Percentiles rank a stretch among this genome's conserved stretches.
Evolutionary conservation across 202 grass and related monocot species (phyloP).

Genomic region (Elaeis oleifera): DNA sequence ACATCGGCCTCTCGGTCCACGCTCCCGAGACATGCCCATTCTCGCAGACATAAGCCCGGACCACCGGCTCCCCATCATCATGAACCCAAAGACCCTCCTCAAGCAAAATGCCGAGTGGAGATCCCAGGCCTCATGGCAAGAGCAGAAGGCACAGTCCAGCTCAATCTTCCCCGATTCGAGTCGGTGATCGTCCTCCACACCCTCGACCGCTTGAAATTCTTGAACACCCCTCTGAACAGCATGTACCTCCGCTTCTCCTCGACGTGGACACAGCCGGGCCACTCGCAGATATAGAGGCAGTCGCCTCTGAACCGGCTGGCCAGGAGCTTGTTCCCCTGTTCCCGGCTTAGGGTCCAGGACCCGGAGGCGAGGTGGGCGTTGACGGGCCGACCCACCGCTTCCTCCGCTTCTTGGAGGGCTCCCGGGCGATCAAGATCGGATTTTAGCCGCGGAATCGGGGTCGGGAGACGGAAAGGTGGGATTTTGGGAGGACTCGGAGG

Average conservation of each 20-base stretch:
- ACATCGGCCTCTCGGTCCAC: constrained; percentile 85
- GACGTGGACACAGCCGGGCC: constrained; percentile 75
- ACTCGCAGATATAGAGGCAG: constrained; percentile 85
- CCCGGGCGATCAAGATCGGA: neutral
- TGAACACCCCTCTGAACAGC: constrained; percentile 89
- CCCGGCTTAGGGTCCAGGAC: constrained; percentile 62
- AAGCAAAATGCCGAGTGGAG: constrained; percentile 90
- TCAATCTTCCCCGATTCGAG: constrained; percentile 47
- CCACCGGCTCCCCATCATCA: constrained; percentile 87
- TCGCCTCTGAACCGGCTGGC: constrained; percentile 81
- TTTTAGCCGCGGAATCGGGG: constrained; percentile 8
- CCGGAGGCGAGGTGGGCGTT: constrained; percentile 63
- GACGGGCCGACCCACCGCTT: constrained; percentile 41
- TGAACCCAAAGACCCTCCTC: constrained; percentile 82
- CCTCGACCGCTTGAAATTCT: constrained; percentile 62
- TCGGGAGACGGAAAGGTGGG: neutral
- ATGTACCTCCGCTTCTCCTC: constrained; percentile 94
- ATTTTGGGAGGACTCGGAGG: constrained; percentile 31
- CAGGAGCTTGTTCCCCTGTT: constrained; percentile 82
- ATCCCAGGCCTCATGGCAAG: constrained; percentile 63
- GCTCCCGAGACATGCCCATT: constrained; percentile 91
- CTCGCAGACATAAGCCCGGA: constrained; percentile 86
- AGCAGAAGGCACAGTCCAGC: constrained; percentile 76
- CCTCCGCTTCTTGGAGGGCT: constrained; percentile 1
- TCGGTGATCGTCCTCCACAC: constrained; percentile 69